These are phyloP conservation scores for Fraxinus sp. DNA, from an alignment of 305 asterid genomes.

Conservation along the genomic window DNA sequence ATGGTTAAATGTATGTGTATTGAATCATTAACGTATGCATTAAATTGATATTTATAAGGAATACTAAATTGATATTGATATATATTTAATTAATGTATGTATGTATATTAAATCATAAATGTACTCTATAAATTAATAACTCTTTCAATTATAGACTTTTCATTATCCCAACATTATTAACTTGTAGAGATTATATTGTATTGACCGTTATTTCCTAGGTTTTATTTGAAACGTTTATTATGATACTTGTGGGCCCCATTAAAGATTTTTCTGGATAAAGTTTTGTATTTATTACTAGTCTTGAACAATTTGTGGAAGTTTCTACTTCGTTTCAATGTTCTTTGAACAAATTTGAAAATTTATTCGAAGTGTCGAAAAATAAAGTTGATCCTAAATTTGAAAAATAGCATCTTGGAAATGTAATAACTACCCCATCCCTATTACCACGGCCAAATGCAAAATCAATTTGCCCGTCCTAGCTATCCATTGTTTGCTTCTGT, in stretches of 20 bases:
- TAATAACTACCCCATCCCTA: not conserved
- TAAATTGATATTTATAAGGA: not conserved
- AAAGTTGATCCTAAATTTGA: not conserved
- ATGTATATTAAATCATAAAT: not conserved
- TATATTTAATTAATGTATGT: not conserved
- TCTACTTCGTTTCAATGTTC: not conserved
- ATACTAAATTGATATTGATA: not conserved
- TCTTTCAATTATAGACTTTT: not conserved
- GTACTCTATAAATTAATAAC: not conserved
- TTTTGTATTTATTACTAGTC: not conserved
- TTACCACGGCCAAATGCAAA: not conserved
- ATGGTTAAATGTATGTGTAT: not conserved
- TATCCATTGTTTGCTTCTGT: slow-evolving; percentile 14
- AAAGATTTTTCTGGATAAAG: not conserved
- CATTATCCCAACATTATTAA: not conserved
- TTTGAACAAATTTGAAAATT: not conserved
- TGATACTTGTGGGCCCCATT: not conserved
- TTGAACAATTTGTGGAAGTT: not conserved
- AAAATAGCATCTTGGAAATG: not conserved
- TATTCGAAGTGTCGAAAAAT: not conserved
- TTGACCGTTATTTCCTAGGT: not conserved
- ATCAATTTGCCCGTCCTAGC: not conserved
- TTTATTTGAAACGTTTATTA: not conserved
- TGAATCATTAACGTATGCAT: not conserved
- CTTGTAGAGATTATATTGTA: not conserved